Evolutionary conservation across 164 flowering plant species (phyloP).

Genomic region (Dillenia turbinata): DNA sequence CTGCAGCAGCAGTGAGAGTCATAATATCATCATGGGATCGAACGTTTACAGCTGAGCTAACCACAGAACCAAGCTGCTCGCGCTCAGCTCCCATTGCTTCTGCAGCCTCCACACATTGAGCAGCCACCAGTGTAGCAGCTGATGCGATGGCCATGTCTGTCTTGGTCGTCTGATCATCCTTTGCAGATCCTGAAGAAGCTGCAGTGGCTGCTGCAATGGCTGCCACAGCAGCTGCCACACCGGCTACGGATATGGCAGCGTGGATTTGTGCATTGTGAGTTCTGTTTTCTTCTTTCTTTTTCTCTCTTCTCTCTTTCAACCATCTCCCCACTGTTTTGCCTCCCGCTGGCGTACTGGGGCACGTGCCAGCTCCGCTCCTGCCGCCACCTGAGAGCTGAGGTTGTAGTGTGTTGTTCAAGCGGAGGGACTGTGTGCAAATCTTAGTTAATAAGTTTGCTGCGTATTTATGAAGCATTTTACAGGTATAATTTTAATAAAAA

Average conservation of each 20-base stretch:
- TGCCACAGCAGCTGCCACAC: conserved; percentile 66
- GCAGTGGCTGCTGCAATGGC: conserved; percentile 61
- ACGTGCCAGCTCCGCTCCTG: conserved; percentile 15
- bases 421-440: conserved; percentile 32
- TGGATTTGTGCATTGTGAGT: conserved; percentile 66
- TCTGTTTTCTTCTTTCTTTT: conserved; percentile 60
- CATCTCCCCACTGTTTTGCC: conserved; percentile 70
- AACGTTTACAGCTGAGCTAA: conserved; percentile 65
- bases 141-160: conserved; percentile 66
- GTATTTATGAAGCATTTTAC: too few species aligned
- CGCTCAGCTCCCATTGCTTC: conserved; percentile 69
- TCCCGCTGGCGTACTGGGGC: conserved; percentile 20
- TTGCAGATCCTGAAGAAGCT: conserved; percentile 31
- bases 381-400: conserved; percentile 28
- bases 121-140: conserved; percentile 70
- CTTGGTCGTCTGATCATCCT: conserved; percentile 44
- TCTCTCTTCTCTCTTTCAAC: conserved; percentile 64
- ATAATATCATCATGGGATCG: conserved; percentile 53
- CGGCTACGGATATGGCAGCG: conserved; percentile 66
- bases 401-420: conserved; percentile 37
- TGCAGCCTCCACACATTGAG: conserved; percentile 76
- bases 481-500: too few species aligned
- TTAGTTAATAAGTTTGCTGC: neutral
- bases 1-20: conserved; percentile 76
- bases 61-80: conserved; percentile 52